Evolutionary conservation across 805 yeast genomes (phyloP).

Genomic region (Teunomyces atbi): DNA sequence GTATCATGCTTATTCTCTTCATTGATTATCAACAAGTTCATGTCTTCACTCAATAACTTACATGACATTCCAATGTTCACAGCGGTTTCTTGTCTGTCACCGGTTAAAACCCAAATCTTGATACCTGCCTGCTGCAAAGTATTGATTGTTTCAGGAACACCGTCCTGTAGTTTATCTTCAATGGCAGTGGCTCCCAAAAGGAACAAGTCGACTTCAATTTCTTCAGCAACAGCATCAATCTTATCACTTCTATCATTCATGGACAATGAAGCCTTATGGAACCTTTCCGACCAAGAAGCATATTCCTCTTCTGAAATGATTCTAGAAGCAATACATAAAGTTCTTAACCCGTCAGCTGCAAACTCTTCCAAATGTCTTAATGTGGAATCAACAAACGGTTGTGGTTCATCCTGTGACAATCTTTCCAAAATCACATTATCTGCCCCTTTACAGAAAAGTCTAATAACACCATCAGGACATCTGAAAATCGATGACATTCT

Average conservation of each 20-base stretch:
- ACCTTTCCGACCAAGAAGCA: constrained; percentile 59
- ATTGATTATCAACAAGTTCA: constrained; percentile 87
- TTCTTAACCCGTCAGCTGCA: constrained; percentile 94
- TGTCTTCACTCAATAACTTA: constrained; percentile 88
- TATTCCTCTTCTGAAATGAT: constrained; percentile 80
- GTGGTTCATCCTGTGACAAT: constrained; percentile 53
- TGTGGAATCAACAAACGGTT: constrained; percentile 82
- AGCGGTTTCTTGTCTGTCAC: constrained; percentile 98
- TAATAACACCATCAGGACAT: constrained; percentile 89
- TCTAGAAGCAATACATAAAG: constrained; percentile 87
- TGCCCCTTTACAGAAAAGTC: constrained; percentile 94
- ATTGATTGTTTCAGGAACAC: constrained; percentile 96
- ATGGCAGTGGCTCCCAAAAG: constrained; percentile 96
- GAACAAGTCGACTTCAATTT: constrained; percentile 76
- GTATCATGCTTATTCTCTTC: constrained; percentile 84
- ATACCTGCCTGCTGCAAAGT: constrained; percentile 96
- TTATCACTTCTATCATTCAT: constrained; percentile 70
- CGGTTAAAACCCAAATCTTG: constrained; percentile 96
- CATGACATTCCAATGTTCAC: constrained; percentile 98
- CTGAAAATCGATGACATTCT: constrained; percentile 95
- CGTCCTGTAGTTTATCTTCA: constrained; percentile 96
- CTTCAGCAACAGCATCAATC: constrained; percentile 85
- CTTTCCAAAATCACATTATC: constrained; percentile 94
- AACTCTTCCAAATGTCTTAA: constrained; percentile 89
- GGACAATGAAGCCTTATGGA: constrained; percentile 80